These are phyloP conservation scores for Tricholoma matsutake DNA, from an alignment of 768 basidiomycete genomes.

Conservation along the genomic window DNA sequence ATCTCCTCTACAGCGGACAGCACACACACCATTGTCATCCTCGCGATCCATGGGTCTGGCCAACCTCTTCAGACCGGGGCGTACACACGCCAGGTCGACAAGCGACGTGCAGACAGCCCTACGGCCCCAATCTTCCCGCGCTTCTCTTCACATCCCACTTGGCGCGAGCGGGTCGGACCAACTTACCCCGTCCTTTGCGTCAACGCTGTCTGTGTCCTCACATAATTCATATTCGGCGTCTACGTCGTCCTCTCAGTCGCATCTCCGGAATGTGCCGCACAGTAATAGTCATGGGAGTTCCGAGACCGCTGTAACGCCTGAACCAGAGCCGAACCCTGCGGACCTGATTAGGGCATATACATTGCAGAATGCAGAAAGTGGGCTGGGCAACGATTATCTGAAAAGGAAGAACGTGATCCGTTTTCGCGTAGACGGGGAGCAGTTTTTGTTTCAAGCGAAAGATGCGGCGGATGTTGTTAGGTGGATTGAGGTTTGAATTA, in stretches of 20 bases:
- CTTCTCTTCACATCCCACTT: constrained; percentile 6
- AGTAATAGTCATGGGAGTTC: neutral
- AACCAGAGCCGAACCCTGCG: constrained; percentile 39
- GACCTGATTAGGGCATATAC: constrained; percentile 72
- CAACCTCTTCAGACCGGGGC: constrained; percentile 41
- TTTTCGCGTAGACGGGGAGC: constrained; percentile 90
- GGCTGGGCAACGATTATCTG: constrained; percentile 90
- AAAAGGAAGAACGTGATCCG: constrained; percentile 95
- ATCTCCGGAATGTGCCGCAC: constrained; percentile 1
- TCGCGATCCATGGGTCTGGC: constrained; percentile 42
- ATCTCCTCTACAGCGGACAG: constrained; percentile 13
- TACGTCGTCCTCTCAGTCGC: constrained; percentile 8
- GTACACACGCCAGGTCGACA: constrained; percentile 37
- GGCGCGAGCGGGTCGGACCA: neutral
- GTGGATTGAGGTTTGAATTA: constrained; percentile 83
- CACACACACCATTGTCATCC: constrained; percentile 10
- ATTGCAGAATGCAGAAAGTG: constrained; percentile 89
- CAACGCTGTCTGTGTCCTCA: neutral
- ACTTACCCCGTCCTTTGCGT: neutral
- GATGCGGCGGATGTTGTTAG: constrained; percentile 83
- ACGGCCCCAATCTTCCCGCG: constrained; percentile 5
- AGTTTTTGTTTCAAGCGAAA: constrained; percentile 89
- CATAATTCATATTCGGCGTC: neutral
- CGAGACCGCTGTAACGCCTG: neutral
- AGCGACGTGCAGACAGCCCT: constrained; percentile 30